Evolutionary conservation across 768 basidiomycete species (phyloP), one percentile per base, ranked within the genome.

Genomic region (Tricholoma terreum): DNA sequence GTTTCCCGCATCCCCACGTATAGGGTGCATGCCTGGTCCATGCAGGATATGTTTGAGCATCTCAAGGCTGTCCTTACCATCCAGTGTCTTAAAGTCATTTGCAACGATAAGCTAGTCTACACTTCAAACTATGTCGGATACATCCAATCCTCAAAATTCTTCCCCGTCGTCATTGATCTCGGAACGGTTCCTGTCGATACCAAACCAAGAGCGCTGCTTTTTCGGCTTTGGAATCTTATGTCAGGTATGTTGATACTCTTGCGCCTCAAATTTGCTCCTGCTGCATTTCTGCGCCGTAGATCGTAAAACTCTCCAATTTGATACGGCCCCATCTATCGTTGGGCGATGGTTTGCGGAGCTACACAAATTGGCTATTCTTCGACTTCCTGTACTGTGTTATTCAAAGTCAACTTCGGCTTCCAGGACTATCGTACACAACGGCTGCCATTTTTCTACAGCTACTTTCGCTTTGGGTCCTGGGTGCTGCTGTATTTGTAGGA

Each of bases 301-400:
- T 89, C 27, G 76, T 89, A 59, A 96, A 96, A 76, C 53, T 84
- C 3, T 71, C 89, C 56, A 90, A 94, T 67, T 79, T 90, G 51
- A 57, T 88, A n/a, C 77, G 80, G 63, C 83, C 82, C 52, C 68
- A 86, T 58, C 70, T 80, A 36, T 73, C 79, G 11, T 68, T 75
- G 56, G 75, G 77, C 57, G 73, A 76, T 66, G 65, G 75, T 70
- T 56, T 72, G 54, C 50, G 73, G 53, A 63, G 78, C 68, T 78
- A 81, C 75, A 69, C 75, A 68, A 90, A 90, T 74, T 92, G 90
- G 88, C 74, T 88, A 15, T 69, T 84, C 43, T 75, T 85, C 60
- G 90, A 90, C 72, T 76, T 85, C 62, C 71, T 79, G 17, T 89
- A 83, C 66, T 80, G 84, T 64, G 60, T 76, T 0, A 59, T 78